phyloP scores from a whole-genome alignment of 805 yeast genomes.

The Maudiozyma bulderi region DNA sequence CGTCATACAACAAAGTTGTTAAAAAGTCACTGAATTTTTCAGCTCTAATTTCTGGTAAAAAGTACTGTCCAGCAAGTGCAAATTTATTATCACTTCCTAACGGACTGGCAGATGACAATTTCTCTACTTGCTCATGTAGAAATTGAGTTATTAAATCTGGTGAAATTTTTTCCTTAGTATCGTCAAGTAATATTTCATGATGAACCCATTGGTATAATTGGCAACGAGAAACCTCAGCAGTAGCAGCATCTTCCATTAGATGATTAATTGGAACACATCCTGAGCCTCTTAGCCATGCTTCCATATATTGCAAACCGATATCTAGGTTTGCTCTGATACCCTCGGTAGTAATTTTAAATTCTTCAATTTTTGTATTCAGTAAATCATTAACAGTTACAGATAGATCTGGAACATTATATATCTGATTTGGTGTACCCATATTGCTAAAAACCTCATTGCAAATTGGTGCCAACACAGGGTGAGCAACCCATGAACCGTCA shows the following conservation, averaged over 20 bases:
- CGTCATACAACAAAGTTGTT: slow-evolving; percentile 69
- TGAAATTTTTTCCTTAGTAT: slow-evolving; percentile 48
- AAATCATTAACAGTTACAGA: slow-evolving; percentile 37
- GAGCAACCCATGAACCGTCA: slow-evolving; percentile 87
- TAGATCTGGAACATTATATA: slow-evolving; percentile 39
- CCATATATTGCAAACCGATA: slow-evolving; percentile 74
- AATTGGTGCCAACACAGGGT: slow-evolving; percentile 72
- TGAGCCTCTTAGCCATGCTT: slow-evolving; percentile 75
- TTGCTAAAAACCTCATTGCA: slow-evolving; percentile 65
- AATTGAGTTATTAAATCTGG: slow-evolving; percentile 49
- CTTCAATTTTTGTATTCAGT: slow-evolving; percentile 53
- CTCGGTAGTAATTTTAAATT: slow-evolving; percentile 54
- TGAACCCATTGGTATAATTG: slow-evolving; percentile 80
- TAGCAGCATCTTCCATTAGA: slow-evolving; percentile 85
- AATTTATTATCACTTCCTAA: slow-evolving; percentile 45
- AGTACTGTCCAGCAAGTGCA: slow-evolving; percentile 57
- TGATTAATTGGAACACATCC: slow-evolving; percentile 83
- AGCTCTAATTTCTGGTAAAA: slow-evolving; percentile 65
- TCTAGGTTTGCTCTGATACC: slow-evolving; percentile 66
- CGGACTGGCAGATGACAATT: slow-evolving; percentile 38
- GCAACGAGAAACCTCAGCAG: slow-evolving; percentile 78
- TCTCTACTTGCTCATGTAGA: slow-evolving; percentile 53
- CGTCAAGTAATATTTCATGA: slow-evolving; percentile 52
- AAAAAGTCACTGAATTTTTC: slow-evolving; percentile 68
- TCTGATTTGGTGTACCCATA: slow-evolving; percentile 79